These are phyloP conservation scores for Naganishia friedmannii DNA, from an alignment of 768 basidiomycete genomes.

Conservation along the genomic window DNA sequence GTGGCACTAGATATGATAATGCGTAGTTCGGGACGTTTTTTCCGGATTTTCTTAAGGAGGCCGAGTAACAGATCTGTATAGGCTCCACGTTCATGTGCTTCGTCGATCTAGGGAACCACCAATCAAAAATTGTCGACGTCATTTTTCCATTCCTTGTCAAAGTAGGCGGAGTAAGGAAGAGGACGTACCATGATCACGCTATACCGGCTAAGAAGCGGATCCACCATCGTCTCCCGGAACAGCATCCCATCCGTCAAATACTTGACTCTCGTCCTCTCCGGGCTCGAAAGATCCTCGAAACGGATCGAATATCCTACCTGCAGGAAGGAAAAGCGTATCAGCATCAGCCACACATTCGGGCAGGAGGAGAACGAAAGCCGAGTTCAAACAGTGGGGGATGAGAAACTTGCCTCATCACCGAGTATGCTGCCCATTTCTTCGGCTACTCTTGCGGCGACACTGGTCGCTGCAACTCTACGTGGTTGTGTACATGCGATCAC, in stretches of 20 bases:
- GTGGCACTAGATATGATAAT: conserved; percentile 95
- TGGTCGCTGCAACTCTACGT: conserved; percentile 88
- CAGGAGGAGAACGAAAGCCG: background rate
- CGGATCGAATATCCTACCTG: conserved; percentile 97
- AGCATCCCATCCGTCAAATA: conserved; percentile 99
- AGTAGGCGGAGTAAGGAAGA: background rate
- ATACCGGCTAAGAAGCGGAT: conserved; percentile 85
- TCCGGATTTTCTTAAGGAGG: conserved; percentile 87
- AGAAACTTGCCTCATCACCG: conserved; percentile 61
- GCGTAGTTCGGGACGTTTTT: conserved; percentile 82
- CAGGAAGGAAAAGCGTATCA: background rate
- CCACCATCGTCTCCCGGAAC: conserved; percentile 86
- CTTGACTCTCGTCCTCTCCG: conserved; percentile 78
- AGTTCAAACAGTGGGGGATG: too few species aligned
- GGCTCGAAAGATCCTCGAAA: conserved; percentile 87
- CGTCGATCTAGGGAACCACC: conserved; percentile 71
- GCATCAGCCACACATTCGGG: background rate
- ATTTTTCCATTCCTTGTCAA: too few species aligned
- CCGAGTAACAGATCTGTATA: conserved; percentile 93
- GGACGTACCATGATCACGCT: conserved; percentile 85
- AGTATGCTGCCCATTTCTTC: conserved; percentile 82
- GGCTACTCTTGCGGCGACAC: conserved; percentile 85
- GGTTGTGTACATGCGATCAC: conserved; percentile 92
- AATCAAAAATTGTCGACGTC: background rate
- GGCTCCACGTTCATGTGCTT: conserved; percentile 93